phyloP scores from a whole-genome alignment of 495 filamentous ascomycete species.

The Aspergillus wentii region DNA sequence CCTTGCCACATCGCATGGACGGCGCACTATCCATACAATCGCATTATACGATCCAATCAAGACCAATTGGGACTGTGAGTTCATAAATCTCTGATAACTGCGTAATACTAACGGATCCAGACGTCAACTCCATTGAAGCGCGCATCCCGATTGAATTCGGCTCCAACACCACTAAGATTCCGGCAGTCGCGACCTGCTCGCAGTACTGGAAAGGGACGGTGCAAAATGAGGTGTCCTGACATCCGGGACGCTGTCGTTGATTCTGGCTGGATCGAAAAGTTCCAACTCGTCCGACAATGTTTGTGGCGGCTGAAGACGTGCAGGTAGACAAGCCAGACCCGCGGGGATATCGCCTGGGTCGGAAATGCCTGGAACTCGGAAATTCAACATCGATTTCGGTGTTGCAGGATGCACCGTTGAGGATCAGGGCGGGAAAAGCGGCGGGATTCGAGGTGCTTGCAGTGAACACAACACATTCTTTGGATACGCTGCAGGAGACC shows the following conservation, averaged over 20 bases:
- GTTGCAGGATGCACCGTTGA: conserved; percentile 77
- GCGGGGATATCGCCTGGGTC: conserved; percentile 55
- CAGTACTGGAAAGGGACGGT: conserved; percentile 38
- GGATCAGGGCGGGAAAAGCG: conserved; percentile 69
- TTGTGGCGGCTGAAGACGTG: conserved; percentile 75
- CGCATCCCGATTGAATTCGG: conserved; percentile 62
- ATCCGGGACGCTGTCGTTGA: conserved; percentile 67
- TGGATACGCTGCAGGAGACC: conserved; percentile 56
- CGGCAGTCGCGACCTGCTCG: conserved; percentile 51
- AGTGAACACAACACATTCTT: conserved; percentile 68
- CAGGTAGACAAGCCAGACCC: conserved; percentile 68
- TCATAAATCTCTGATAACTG: background rate
- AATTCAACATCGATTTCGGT: no score
- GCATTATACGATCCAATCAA: conserved; percentile 59
- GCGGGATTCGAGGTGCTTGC: conserved; percentile 75
- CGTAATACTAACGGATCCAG: conserved; percentile 29
- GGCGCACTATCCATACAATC: conserved; percentile 68
- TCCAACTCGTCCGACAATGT: conserved; percentile 61
- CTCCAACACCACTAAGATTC: conserved; percentile 64
- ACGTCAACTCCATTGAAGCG: conserved; percentile 64
- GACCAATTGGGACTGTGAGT: conserved; percentile 76
- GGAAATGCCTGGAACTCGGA: no score
- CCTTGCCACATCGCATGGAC: conserved; percentile 71
- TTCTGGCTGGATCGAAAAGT: conserved; percentile 69
- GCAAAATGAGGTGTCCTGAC: conserved; percentile 79